phyloP scores from a whole-genome alignment of 768 basidiomycete species.

The Hydnomerulius pinastri region DNA sequence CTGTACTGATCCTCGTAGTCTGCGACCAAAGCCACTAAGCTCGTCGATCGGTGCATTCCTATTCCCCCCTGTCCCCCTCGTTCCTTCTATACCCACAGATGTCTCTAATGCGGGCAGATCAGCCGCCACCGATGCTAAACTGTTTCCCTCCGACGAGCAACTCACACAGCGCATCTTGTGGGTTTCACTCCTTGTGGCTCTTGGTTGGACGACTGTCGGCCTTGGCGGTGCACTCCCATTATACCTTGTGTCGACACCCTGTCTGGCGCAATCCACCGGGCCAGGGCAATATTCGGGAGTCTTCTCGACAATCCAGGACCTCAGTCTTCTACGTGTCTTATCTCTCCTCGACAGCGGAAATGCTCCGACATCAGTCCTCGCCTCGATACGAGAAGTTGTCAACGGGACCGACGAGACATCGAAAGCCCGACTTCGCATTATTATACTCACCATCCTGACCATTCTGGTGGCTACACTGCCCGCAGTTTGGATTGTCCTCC shows the following conservation, averaged over 20 bases:
- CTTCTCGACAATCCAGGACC: slow-evolving; percentile 70
- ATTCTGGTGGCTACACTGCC: slow-evolving; percentile 66
- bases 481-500: slow-evolving; percentile 61
- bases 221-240: slow-evolving; percentile 73
- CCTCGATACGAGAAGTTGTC: slow-evolving; percentile 35
- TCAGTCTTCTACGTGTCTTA: slow-evolving; percentile 75
- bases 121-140: slow-evolving; percentile 47
- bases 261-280: slow-evolving; percentile 55
- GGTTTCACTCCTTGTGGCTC: slow-evolving; percentile 60
- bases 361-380: slow-evolving; percentile 33
- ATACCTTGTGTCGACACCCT: slow-evolving; percentile 69
- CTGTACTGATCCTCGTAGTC: slow-evolving; percentile 38
- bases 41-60: slow-evolving; percentile 67
- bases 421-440: slow-evolving; percentile 60
- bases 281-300: slow-evolving; percentile 52
- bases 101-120: slow-evolving; percentile 57
- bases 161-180: slow-evolving; percentile 72
- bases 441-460: slow-evolving; percentile 65
- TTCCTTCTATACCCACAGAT: slow-evolving; percentile 59
- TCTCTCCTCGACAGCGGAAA: slow-evolving; percentile 52
- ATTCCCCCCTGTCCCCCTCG: slow-evolving; percentile 65
- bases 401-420: slow-evolving; percentile 39
- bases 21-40: slow-evolving; percentile 64
- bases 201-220: slow-evolving; percentile 69
- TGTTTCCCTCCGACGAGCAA: slow-evolving; percentile 76